A percentile compares a stretch with the other conserved stretches of the same genome.
Evolutionary conservation across 2,329 filamentous ascomycete genomes (phyloP).

Genomic region (Dothideomycetes sp.): DNA sequence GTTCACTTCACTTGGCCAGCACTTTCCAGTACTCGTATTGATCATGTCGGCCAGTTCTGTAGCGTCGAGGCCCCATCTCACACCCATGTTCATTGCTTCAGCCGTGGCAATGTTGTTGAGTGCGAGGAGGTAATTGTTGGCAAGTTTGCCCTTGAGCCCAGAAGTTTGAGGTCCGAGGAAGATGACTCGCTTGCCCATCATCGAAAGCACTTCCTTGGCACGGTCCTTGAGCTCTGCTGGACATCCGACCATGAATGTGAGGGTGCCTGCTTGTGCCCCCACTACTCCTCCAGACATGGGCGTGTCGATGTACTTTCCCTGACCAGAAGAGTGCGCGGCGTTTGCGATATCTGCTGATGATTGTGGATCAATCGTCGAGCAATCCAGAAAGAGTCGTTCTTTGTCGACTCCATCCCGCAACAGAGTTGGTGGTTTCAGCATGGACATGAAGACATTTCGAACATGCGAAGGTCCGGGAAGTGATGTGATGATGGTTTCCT

Average conservation of each 20-base stretch:
- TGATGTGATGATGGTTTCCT: slow-evolving; percentile 83
- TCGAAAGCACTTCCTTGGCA: slow-evolving; percentile 58
- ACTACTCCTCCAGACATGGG: slow-evolving; percentile 97
- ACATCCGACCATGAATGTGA: slow-evolving; percentile 93
- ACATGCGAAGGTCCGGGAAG: slow-evolving; percentile 86
- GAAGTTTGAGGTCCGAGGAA: slow-evolving; percentile 79
- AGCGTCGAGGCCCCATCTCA: slow-evolving; percentile 53
- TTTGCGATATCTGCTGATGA: slow-evolving; percentile 72
- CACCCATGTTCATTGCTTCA: slow-evolving; percentile 58
- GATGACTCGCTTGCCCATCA: slow-evolving; percentile 80
- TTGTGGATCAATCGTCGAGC: slow-evolving; percentile 88
- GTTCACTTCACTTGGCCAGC: slow-evolving; percentile 94
- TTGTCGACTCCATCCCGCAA: slow-evolving; percentile 40
- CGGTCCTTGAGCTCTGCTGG: slow-evolving; percentile 51
- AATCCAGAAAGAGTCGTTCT: slow-evolving; percentile 81
- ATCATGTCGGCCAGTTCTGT: slow-evolving; percentile 72
- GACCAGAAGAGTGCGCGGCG: slow-evolving; percentile 54
- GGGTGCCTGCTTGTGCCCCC: slow-evolving; percentile 72
- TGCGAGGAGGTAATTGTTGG: slow-evolving; percentile 93
- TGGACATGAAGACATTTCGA: slow-evolving; percentile 67
- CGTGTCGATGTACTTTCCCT: slow-evolving; percentile 80
- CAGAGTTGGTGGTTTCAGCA: slow-evolving; percentile 53
- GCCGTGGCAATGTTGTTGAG: slow-evolving; percentile 76
- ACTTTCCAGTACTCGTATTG: slow-evolving; percentile 86
- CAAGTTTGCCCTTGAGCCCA: slow-evolving; percentile 83